These are phyloP conservation scores for Saprolegnia parasitica DNA, from an alignment of 352 stramenopile genomes.

Conservation along the genomic window DNA sequence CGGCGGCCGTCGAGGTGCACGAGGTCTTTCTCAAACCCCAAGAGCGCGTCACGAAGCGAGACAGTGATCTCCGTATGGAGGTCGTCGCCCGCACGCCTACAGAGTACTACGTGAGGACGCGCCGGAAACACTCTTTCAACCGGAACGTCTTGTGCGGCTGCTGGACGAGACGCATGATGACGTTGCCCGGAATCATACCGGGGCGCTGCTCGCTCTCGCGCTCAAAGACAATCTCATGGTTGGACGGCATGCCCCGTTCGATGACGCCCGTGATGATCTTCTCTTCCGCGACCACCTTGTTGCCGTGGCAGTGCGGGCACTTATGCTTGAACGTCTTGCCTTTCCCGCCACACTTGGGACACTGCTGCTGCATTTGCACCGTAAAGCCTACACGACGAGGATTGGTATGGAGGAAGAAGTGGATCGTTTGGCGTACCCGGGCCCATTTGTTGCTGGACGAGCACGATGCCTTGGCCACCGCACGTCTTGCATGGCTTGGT, in stretches of 20 bases:
- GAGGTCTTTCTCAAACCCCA: slow-evolving; percentile 92
- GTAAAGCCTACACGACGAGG: slow-evolving; percentile 44
- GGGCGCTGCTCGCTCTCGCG: slow-evolving; percentile 77
- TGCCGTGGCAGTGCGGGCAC: slow-evolving; percentile 83
- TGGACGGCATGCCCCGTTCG: slow-evolving; percentile 77
- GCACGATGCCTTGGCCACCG: slow-evolving; percentile 59
- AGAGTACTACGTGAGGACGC: too few species aligned
- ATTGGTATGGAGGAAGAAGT: not conserved
- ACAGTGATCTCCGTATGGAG: slow-evolving; percentile 94
- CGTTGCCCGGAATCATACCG: slow-evolving; percentile 88
- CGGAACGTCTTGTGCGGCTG: slow-evolving; percentile 82
- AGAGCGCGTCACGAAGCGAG: slow-evolving; percentile 93
- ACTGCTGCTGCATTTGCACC: slow-evolving; percentile 88
- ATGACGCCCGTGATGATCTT: slow-evolving; percentile 76
- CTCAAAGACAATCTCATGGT: slow-evolving; percentile 83
- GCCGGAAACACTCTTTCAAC: too few species aligned
- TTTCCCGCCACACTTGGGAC: slow-evolving; percentile 71
- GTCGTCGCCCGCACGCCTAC: slow-evolving; percentile 89
- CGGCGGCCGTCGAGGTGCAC: slow-evolving; percentile 91
- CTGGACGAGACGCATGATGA: slow-evolving; percentile 94
- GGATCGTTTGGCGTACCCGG: too few species aligned
- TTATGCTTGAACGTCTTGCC: slow-evolving; percentile 95
- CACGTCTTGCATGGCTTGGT: slow-evolving; percentile 71
- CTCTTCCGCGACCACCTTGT: slow-evolving; percentile 79
- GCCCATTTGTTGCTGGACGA: slow-evolving; percentile 80